Evolutionary conservation across 345 rosid species (phyloP), one percentile per base, ranked within the genome.

Genomic region (Melastoma malabathricum): DNA sequence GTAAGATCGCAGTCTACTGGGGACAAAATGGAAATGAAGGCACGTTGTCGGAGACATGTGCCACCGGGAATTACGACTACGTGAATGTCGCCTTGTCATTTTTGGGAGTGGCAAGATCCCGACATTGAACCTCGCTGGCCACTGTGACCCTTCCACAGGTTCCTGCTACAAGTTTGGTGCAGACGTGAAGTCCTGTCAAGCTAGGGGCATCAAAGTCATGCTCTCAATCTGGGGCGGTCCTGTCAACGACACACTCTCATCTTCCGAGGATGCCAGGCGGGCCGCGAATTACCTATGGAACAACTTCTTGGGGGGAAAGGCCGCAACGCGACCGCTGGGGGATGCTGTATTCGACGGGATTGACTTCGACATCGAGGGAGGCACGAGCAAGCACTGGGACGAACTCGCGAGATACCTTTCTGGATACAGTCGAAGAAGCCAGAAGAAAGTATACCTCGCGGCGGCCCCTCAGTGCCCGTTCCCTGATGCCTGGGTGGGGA

Each of bases 401-500:
- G 63, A 71, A 46, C 78, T 78, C 25, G 78, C 71, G 1, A 58
- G 67, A 41, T 47, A 4, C 56, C 57, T 76, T n/a, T 34, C 69
- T 1, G 50, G 49, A n/a, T 61, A 61, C 23, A 66, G 75, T 57
- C 43, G 20, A 3, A 14, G 41, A 15, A 68, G 73, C 20, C 66
- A 55, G 39, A 76, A 70, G 63, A 13, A 60, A 61, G 76, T 79
- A 18, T 74, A 68, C 56, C 19, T 82, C 57, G 43, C 89, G 6
- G 86, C 78, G 43, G 83, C 86, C 46, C 83, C 83, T 14, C 81
- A 79, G 15, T 76, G 89, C 59, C 83, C 76, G 25, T 76, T 66
- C 57, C 86, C 83, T 0, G 83, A 79, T 22, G 64, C 65, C 1
- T 55, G 55, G 15, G 29, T 78, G 52, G 75, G 77, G 43, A 43